phyloP scores from a whole-genome alignment of 2,329 filamentous ascomycete species.

The Triangularia verruculosa region DNA sequence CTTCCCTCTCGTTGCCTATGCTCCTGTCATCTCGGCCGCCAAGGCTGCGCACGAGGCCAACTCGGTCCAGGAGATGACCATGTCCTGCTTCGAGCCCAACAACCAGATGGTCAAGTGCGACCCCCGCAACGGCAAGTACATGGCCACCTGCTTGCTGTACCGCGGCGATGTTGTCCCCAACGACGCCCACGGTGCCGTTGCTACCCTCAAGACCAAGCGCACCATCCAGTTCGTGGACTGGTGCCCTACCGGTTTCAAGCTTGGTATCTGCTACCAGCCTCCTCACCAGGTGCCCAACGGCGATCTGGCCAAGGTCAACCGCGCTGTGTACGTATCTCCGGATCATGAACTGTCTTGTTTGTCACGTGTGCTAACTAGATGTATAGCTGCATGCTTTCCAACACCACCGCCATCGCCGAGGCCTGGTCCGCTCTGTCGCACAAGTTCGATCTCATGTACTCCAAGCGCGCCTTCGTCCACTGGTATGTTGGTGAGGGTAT shows the following conservation, averaged over 20 bases:
- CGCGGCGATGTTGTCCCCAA: conserved; percentile 97
- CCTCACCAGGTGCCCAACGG: conserved; percentile 94
- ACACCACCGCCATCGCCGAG: conserved; percentile 98
- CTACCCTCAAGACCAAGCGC: conserved; percentile 97
- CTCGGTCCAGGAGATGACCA: conserved; percentile 97
- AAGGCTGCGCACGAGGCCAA: conserved; percentile 98
- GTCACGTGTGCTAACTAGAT: conserved; percentile 27
- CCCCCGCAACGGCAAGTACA: conserved; percentile 98
- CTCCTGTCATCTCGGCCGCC: conserved; percentile 88
- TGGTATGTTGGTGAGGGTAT: conserved; percentile 99
- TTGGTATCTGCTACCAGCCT: conserved; percentile 99
- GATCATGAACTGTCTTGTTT: neutral
- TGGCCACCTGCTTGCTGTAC: conserved; percentile 97
- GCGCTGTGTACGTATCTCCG: conserved; percentile 75
- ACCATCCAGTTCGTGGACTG: conserved; percentile 99
- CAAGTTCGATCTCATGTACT: conserved; percentile 99
- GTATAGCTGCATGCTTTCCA: conserved; percentile 88
- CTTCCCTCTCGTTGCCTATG: conserved; percentile 96
- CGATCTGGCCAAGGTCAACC: conserved; percentile 95
- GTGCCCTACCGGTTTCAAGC: conserved; percentile 99
- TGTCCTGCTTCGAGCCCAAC: conserved; percentile 98
- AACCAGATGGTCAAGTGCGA: conserved; percentile 99
- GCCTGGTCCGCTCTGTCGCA: conserved; percentile 93
- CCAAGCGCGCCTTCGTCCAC: conserved; percentile 99
- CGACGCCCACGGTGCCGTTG: conserved; percentile 88